Evolutionary conservation across 2,329 filamentous ascomycete genomes (phyloP), one percentile per base, ranked within the genome.

Genomic region (Ophiosphaerella narmari): DNA sequence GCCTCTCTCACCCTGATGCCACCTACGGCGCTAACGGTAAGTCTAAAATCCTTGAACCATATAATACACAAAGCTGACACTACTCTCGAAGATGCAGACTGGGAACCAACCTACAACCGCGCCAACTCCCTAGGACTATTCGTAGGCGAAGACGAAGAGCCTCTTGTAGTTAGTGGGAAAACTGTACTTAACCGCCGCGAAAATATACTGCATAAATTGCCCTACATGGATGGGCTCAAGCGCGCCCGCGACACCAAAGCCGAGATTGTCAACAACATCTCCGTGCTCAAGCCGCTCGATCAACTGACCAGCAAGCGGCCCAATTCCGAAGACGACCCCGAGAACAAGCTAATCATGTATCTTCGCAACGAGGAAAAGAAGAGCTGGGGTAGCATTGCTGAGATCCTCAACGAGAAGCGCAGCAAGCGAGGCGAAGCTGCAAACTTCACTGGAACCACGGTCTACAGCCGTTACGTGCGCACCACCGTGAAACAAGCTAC

Each of bases 381-480:
- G 35, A 26, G 36, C 2, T 75, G 71, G 68, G 45, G 31, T 67
- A 57, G 53, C 2, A 71, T 74, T 34, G 59, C 60, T 7, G 42
- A 50, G 9, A 31, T 50, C 6, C 57, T 74, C 38, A 73, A 72
- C 50, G 33, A 55, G 7, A 37, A 52, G 34, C 65, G 68, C 33
- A 31, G 43, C 14, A 38, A 49, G 16, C 41, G 34, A 14, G 60
- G 59, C 11, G 56, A 61, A 39, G 35, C 55, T 1, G 48, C 52
- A 2, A 54, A 47, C 24, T 60, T 64, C 41, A 75, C 70, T 16
- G 48, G 58, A 2, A 54, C 65, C 1, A 62, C 67, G 0, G 66
- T 72, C n/a, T 76, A 76, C 55, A 59, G 59, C 7, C 71, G 72
- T 44, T 75, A 70, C 55, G 63, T 73, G 21, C 66, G 68, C 39